Percentiles rank a stretch among this genome's conserved stretches.
Evolutionary conservation across 495 filamentous ascomycete genomes (phyloP).

Genomic region (Talaromyces stipitatus): DNA sequence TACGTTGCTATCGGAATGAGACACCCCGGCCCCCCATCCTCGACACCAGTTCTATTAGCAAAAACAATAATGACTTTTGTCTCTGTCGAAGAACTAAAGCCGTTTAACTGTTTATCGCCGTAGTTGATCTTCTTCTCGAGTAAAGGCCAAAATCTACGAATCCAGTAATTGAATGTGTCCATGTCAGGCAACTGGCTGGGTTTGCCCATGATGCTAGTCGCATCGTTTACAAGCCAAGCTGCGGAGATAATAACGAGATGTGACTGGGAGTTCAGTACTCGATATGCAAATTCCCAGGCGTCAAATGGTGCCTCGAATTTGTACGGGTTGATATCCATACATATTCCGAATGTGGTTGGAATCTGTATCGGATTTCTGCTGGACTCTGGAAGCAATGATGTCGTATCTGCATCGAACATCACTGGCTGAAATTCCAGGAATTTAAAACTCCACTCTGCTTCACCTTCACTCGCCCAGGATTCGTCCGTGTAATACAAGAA

Average conservation of each 20-base stretch:
- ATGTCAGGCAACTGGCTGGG: conserved; percentile 53
- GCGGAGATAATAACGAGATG: conserved; percentile 75
- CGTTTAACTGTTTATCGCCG: conserved; percentile 20
- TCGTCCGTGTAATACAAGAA: conserved; percentile 91
- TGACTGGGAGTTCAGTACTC: conserved; percentile 56
- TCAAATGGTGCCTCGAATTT: conserved; percentile 69
- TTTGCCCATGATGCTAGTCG: conserved; percentile 16
- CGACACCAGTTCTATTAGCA: conserved; percentile 71
- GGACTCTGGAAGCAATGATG: too few species aligned
- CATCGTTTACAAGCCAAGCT: conserved; percentile 73
- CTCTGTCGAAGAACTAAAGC: conserved; percentile 6
- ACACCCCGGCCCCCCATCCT: conserved; percentile 32
- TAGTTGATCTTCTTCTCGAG: conserved; percentile 43
- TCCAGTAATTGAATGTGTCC: conserved; percentile 83
- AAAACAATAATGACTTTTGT: conserved; percentile 70
- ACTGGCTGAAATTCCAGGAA: conserved; percentile 21
- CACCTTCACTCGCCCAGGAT: conserved; percentile 78
- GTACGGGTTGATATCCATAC: conserved; percentile 69
- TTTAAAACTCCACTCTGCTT: conserved; percentile 43
- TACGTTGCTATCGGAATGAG: conserved; percentile 40
- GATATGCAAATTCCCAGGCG: conserved; percentile 79
- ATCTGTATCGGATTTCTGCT: conserved; percentile 16
- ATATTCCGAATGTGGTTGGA: conserved; percentile 76
- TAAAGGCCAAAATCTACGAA: conserved; percentile 72
- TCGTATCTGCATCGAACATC: background rate